A percentile compares a stretch with the other conserved stretches of the same genome.
These are phyloP conservation scores for Fraxinus anomala DNA, from an alignment of 257 asterid species.

Conservation along the genomic window DNA sequence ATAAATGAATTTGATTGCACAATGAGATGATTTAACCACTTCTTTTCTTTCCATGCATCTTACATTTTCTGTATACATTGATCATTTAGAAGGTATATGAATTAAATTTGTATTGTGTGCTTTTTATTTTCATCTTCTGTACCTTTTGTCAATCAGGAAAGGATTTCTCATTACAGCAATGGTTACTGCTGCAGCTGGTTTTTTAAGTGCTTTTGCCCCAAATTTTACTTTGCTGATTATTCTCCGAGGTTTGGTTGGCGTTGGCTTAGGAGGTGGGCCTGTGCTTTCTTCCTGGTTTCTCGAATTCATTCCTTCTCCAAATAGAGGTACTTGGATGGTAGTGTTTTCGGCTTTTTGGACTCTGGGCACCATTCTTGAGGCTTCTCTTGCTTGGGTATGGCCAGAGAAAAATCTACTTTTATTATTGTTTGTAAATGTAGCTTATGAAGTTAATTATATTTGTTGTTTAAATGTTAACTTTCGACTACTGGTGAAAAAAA, in stretches of 20 bases:
- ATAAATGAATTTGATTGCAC: background rate
- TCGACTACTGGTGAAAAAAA: background rate
- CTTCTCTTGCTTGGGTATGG: constrained; percentile 82
- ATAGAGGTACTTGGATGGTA: constrained; percentile 79
- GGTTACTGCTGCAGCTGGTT: constrained; percentile 56
- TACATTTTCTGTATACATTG: background rate
- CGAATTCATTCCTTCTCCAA: constrained; percentile 77
- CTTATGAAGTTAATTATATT: background rate
- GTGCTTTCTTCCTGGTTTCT: constrained; percentile 78
- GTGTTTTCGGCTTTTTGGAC: constrained; percentile 76
- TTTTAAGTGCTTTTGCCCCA: constrained; percentile 69
- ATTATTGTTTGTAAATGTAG: constrained; percentile 12
- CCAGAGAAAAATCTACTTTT: constrained; percentile 5
- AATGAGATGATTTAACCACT: background rate
- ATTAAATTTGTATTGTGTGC: constrained; percentile 11
- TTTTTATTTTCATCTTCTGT: constrained; percentile 17
- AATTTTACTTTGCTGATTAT: constrained; percentile 42
- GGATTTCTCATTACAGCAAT: constrained; percentile 56
- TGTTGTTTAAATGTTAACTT: constrained; percentile 16
- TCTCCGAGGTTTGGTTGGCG: constrained; percentile 63
- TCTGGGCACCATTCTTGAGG: constrained; percentile 68
- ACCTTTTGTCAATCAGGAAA: constrained; percentile 47
- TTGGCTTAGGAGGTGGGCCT: constrained; percentile 78
- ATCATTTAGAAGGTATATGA: background rate
- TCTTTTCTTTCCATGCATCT: constrained; percentile 2